These are phyloP conservation scores for Fusarium tricinctum DNA, from an alignment of 2,329 filamentous ascomycete genomes.

Conservation along the genomic window DNA sequence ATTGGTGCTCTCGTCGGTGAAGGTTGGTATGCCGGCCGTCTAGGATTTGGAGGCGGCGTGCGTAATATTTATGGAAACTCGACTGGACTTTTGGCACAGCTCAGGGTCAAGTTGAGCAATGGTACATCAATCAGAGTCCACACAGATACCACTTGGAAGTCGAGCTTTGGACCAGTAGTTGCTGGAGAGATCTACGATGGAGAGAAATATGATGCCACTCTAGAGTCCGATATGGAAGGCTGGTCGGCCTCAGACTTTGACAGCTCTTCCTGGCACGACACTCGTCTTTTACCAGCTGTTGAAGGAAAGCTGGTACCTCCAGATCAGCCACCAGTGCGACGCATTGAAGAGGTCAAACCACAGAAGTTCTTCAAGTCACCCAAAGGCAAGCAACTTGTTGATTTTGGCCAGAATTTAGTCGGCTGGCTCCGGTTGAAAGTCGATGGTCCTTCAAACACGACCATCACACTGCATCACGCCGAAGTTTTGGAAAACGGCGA, in stretches of 20 bases:
- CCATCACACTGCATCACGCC: slow-evolving; percentile 63
- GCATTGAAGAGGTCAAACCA: slow-evolving; percentile 49
- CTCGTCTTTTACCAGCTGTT: not conserved
- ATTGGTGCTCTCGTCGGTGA: slow-evolving; percentile 61
- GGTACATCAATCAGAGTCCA: slow-evolving; percentile 48
- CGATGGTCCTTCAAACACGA: slow-evolving; percentile 55
- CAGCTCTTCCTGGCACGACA: slow-evolving; percentile 56
- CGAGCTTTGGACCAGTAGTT: slow-evolving; percentile 50
- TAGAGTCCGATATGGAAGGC: slow-evolving; percentile 45
- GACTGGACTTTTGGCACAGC: slow-evolving; percentile 55
- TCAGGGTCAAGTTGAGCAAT: slow-evolving; percentile 55
- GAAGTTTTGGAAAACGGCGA: slow-evolving; percentile 68
- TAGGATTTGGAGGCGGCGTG: slow-evolving; percentile 44
- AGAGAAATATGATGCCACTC: slow-evolving; percentile 63
- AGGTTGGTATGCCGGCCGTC: slow-evolving; percentile 62
- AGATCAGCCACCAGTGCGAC: slow-evolving; percentile 59
- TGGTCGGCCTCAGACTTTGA: slow-evolving; percentile 54
- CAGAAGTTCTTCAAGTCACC: slow-evolving; percentile 55
- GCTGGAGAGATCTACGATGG: slow-evolving; percentile 65
- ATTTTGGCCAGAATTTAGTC: slow-evolving; percentile 72
- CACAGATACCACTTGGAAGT: slow-evolving; percentile 57
- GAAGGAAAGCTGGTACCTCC: slow-evolving; percentile 49
- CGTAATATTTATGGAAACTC: slow-evolving; percentile 55
- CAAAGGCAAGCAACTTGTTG: slow-evolving; percentile 62
- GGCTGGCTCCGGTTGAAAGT: slow-evolving; percentile 62